Percentiles rank a stretch among this genome's conserved stretches.
These are phyloP conservation scores for Laburnicola sp. DNA, from an alignment of 2,329 filamentous ascomycete species.

Conservation along the genomic window DNA sequence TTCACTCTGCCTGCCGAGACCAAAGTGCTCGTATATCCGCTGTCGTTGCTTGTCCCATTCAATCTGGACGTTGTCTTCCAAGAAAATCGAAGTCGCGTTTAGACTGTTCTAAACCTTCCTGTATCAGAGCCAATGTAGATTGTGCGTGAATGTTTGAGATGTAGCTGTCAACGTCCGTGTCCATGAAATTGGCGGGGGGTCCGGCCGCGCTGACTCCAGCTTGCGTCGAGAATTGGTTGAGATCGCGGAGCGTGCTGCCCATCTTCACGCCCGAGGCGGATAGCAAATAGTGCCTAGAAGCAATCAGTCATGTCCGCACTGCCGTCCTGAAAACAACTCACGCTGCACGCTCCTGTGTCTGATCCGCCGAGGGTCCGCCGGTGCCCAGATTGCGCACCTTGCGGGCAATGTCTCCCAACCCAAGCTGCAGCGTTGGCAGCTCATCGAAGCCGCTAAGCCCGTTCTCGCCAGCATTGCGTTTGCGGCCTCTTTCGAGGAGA, in stretches of 20 bases:
- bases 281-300: constrained; percentile 78
- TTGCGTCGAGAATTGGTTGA: constrained; percentile 72
- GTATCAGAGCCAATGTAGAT: constrained; percentile 87
- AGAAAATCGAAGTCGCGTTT: constrained; percentile 91
- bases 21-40: constrained; percentile 95
- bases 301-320: constrained; percentile 18
- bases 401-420: constrained; percentile 80
- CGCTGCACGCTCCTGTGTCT: constrained; percentile 55
- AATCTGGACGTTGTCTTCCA: constrained; percentile 92
- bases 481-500: constrained; percentile 64
- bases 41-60: constrained; percentile 95
- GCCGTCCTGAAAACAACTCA: constrained; percentile 41
- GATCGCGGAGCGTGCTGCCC: constrained; percentile 79
- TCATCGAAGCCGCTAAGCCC: constrained; percentile 66
- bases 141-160: constrained; percentile 85
- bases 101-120: constrained; percentile 86
- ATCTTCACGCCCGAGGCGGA: constrained; percentile 93
- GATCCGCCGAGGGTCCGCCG: constrained; percentile 64
- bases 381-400: constrained; percentile 77
- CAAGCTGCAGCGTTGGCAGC: constrained; percentile 85
- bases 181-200: constrained; percentile 48
- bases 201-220: constrained; percentile 64
- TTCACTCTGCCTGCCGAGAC: constrained; percentile 61
- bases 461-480: constrained; percentile 69
- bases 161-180: constrained; percentile 68